Evolutionary conservation across 1,139 yeast species (phyloP).

Genomic region (Blastobotrys aristatus): DNA sequence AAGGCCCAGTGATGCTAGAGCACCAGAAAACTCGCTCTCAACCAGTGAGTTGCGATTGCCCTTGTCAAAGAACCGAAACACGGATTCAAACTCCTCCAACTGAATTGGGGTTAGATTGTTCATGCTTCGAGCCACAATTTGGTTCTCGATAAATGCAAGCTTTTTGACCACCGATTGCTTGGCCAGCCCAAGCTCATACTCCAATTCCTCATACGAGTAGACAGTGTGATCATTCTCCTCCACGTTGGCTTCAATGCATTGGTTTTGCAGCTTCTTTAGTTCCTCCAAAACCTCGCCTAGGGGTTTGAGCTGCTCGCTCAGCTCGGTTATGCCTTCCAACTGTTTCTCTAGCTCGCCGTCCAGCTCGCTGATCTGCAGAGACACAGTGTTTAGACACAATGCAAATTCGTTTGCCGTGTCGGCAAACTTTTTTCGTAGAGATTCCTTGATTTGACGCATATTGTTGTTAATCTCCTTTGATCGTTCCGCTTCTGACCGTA

Average conservation of each 20-base stretch:
- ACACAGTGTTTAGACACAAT: slow-evolving; percentile 30
- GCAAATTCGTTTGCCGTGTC: slow-evolving; percentile 38
- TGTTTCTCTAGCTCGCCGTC: slow-evolving; percentile 40
- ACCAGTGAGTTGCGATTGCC: slow-evolving; percentile 33
- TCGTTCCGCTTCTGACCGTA: slow-evolving; percentile 34
- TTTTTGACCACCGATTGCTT: slow-evolving; percentile 37
- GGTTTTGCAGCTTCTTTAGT: slow-evolving; percentile 29
- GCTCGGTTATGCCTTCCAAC: slow-evolving; percentile 30
- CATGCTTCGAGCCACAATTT: slow-evolving; percentile 38
- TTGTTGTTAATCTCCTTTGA: slow-evolving; percentile 34
- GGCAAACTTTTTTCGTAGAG: slow-evolving; percentile 46
- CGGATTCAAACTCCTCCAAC: slow-evolving; percentile 41
- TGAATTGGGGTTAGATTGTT: slow-evolving; percentile 40
- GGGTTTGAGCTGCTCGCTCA: slow-evolving; percentile 34
- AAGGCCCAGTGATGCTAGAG: slow-evolving; percentile 39
- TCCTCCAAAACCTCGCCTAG: slow-evolving; percentile 29
- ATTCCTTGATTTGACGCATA: slow-evolving; percentile 37
- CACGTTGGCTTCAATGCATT: slow-evolving; percentile 36
- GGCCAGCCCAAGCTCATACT: slow-evolving; percentile 38
- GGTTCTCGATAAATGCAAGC: slow-evolving; percentile 39
- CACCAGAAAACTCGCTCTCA: slow-evolving; percentile 38
- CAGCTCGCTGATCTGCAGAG: slow-evolving; percentile 32
- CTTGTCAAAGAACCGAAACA: slow-evolving; percentile 40
- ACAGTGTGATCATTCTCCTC: slow-evolving; percentile 41
- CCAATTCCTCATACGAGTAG: slow-evolving; percentile 38